These are phyloP conservation scores for Apiospora rasikravindrae DNA, from an alignment of 2,329 filamentous ascomycete genomes.

Conservation along the genomic window DNA sequence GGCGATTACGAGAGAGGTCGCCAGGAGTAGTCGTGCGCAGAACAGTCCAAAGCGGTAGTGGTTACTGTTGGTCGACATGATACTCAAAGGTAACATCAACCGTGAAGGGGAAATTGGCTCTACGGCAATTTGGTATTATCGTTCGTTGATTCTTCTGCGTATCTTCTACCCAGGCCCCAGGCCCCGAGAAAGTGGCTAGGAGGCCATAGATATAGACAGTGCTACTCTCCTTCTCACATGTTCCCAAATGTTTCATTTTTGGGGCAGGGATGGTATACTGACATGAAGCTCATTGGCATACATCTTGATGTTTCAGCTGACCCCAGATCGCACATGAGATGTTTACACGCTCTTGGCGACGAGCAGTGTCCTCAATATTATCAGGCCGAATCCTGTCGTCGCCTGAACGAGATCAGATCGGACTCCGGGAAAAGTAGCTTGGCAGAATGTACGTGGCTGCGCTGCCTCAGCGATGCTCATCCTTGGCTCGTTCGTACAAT, in stretches of 20 bases:
- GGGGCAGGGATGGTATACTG: neutral
- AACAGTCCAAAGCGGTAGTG: neutral
- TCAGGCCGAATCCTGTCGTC: neutral
- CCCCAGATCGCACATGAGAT: neutral
- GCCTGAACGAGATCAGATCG: neutral
- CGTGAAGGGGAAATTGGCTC: neutral
- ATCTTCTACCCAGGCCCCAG: no score
- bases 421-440: neutral
- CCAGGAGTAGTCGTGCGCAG: neutral
- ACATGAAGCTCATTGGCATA: neutral
- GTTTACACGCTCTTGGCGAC: neutral
- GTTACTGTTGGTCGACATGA: neutral
- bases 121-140: neutral
- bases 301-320: constrained; percentile 1
- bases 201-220: neutral
- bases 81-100: neutral
- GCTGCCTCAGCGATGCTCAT: neutral
- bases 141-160: neutral
- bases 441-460: neutral
- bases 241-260: neutral
- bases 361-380: neutral
- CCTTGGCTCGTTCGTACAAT: neutral
- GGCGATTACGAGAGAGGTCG: neutral
- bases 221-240: neutral
- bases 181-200: neutral